These are phyloP conservation scores for Pleurotus cornucopiae DNA, from an alignment of 768 basidiomycete genomes.

Conservation along the genomic window DNA sequence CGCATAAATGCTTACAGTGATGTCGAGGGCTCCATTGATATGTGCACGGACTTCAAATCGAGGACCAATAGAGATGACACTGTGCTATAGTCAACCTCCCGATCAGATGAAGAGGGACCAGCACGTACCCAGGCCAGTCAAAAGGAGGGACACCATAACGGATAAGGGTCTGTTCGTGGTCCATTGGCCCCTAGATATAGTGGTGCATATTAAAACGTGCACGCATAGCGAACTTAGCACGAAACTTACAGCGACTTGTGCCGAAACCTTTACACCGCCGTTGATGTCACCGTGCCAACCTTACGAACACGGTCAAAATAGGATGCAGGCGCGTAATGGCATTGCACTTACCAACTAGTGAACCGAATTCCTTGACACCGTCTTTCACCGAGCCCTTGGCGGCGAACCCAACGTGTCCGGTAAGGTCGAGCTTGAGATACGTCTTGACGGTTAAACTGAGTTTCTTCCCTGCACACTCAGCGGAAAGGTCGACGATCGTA, in stretches of 20 bases:
- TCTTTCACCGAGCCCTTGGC: neutral
- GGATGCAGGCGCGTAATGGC: no score
- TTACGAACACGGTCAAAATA: neutral
- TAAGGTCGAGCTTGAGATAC: constrained; percentile 1
- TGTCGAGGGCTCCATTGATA: neutral
- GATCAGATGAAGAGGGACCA: no score
- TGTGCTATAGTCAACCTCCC: neutral
- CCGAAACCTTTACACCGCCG: neutral
- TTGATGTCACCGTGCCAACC: constrained; percentile 4
- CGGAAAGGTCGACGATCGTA: neutral
- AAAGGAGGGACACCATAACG: constrained; percentile 5
- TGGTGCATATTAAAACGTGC: neutral
- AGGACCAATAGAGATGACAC: constrained; percentile 3
- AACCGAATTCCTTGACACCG: constrained; percentile 3
- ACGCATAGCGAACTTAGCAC: neutral
- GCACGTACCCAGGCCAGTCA: constrained; percentile 4
- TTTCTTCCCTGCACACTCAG: constrained; percentile 5
- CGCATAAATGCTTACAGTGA: neutral
- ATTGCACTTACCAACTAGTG: neutral
- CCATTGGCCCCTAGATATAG: neutral
- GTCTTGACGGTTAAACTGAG: neutral
- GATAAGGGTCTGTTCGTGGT: constrained; percentile 4
- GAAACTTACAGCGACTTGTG: neutral
- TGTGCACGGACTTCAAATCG: constrained; percentile 2
- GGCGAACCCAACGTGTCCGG: constrained; percentile 4